Evolutionary conservation across 495 filamentous ascomycete species (phyloP).

Genomic region (Penicillium desertorum): DNA sequence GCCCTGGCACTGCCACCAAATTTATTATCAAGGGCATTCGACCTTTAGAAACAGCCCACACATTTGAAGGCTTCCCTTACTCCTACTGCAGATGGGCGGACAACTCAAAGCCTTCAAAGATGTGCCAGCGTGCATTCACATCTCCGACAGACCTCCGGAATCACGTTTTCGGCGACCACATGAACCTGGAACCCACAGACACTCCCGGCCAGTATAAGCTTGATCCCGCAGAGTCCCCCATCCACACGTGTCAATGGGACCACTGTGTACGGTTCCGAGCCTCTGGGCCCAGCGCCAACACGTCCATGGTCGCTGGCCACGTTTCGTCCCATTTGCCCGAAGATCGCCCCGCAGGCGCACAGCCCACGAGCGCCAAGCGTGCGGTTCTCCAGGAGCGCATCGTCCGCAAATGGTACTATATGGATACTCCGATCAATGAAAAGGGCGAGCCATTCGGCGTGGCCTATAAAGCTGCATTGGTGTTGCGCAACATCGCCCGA

Average conservation of each 20-base stretch:
- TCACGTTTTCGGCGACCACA: conserved; percentile 71
- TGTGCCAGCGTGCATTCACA: conserved; percentile 64
- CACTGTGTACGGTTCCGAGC: conserved; percentile 43
- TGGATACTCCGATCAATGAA: conserved; percentile 78
- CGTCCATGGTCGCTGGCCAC: conserved; percentile 45
- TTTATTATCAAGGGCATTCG: conserved; percentile 95
- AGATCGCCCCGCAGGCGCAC: conserved; percentile 50
- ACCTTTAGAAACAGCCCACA: conserved; percentile 70
- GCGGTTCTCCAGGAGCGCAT: conserved; percentile 43
- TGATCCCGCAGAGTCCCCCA: conserved; percentile 42
- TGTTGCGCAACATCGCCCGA: conserved; percentile 84
- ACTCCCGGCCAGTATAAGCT: conserved; percentile 50
- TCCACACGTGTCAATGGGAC: conserved; percentile 42
- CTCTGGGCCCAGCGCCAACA: conserved; percentile 42
- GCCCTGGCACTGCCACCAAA: conserved; percentile 56
- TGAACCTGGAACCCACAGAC: conserved; percentile 54
- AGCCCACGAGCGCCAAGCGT: conserved; percentile 43
- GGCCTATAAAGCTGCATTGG: conserved; percentile 77
- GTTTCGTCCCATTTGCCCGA: conserved; percentile 54
- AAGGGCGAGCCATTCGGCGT: conserved; percentile 77
- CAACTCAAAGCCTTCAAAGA: conserved; percentile 38
- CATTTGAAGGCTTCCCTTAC: conserved; percentile 60
- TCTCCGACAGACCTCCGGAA: conserved; percentile 62
- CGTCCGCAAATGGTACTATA: conserved; percentile 47
- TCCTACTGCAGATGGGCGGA: conserved; percentile 57